phyloP scores from a whole-genome alignment of 225 moss, liverwort and hornwort species.

The Physcomitrellopsis africana region DNA sequence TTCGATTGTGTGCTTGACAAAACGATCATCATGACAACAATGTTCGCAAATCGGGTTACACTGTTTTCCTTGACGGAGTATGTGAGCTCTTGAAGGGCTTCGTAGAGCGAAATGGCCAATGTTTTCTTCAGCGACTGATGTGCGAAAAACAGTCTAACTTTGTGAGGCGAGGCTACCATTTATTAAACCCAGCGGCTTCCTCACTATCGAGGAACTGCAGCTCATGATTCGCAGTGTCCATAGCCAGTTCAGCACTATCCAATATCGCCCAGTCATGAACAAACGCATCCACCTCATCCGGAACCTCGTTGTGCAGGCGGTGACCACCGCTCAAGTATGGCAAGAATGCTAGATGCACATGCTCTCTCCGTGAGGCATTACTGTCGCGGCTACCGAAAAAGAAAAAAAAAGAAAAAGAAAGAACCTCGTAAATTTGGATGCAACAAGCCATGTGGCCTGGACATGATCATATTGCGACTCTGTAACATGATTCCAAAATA shows the following conservation, averaged over 20 bases:
- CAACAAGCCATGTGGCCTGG: too few species aligned
- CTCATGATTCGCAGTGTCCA: conserved; percentile 4
- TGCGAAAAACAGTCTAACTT: conserved; percentile 28
- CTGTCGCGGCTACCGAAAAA: too few species aligned
- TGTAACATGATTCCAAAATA: too few species aligned
- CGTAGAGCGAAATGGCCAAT: too few species aligned
- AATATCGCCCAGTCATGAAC: conserved; percentile 16
- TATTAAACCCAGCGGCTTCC: not conserved
- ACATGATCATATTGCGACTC: too few species aligned
- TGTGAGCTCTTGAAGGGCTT: too few species aligned
- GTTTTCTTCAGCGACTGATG: conserved; percentile 11
- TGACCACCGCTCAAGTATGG: conserved; percentile 68
- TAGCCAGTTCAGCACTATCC: not conserved
- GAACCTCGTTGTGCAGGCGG: conserved; percentile 72
- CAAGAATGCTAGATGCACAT: conserved; percentile 53
- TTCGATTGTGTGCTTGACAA: too few species aligned
- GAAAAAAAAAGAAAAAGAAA: too few species aligned
- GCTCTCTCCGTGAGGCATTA: conserved; percentile 26
- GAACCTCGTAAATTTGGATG: too few species aligned
- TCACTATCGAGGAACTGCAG: not conserved
- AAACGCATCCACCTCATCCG: conserved; percentile 55
- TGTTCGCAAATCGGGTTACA: not conserved
- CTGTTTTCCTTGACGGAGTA: not conserved
- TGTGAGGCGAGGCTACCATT: not conserved
- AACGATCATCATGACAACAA: too few species aligned